A percentile compares a stretch with the other conserved stretches of the same genome.
Conservation (phyloP, 805 yeast genomes). For the Yamadazyma philogaea region DNA sequence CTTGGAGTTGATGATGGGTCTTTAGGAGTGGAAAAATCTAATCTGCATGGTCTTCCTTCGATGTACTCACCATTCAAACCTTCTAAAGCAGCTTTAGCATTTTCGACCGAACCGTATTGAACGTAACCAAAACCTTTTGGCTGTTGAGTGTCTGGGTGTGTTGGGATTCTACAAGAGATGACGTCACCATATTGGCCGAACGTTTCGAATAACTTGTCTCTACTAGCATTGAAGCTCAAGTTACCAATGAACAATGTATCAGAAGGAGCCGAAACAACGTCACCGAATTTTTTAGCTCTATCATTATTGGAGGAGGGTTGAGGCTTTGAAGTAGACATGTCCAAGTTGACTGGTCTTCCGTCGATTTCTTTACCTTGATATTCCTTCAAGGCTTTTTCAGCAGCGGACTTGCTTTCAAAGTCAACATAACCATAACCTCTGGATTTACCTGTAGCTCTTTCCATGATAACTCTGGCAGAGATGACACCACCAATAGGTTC, state of each 20-base stretch:
- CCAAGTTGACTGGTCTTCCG: slow-evolving; percentile 94
- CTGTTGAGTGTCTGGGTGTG: slow-evolving; percentile 98
- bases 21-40: slow-evolving; percentile 92
- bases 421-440: slow-evolving; percentile 98
- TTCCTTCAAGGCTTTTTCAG: slow-evolving; percentile 81
- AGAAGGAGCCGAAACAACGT: slow-evolving; percentile 85
- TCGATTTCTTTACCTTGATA: slow-evolving; percentile 93
- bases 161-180: slow-evolving; percentile 89
- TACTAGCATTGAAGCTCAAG: slow-evolving; percentile 84
- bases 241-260: slow-evolving; percentile 96
- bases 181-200: slow-evolving; percentile 81
- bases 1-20: slow-evolving; percentile 38
- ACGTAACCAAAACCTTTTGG: slow-evolving; percentile 99
- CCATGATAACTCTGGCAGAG: slow-evolving; percentile 89
- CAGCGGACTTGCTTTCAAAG: slow-evolving; percentile 70
- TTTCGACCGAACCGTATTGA: slow-evolving; percentile 82
- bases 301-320: slow-evolving; percentile 54
- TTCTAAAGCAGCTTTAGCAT: slow-evolving; percentile 84
- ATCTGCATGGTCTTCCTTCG: slow-evolving; percentile 90
- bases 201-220: slow-evolving; percentile 69
- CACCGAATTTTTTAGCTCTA: slow-evolving; percentile 90
- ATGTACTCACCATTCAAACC: slow-evolving; percentile 86
- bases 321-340: slow-evolving; percentile 84
- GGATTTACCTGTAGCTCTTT: slow-evolving; percentile 87
- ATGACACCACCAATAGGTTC: slow-evolving; percentile 77